A percentile compares a stretch with the other conserved stretches of the same genome.
Conservation (phyloP, 2,329 filamentous ascomycete genomes). For the Fusarium staphyleae region DNA sequence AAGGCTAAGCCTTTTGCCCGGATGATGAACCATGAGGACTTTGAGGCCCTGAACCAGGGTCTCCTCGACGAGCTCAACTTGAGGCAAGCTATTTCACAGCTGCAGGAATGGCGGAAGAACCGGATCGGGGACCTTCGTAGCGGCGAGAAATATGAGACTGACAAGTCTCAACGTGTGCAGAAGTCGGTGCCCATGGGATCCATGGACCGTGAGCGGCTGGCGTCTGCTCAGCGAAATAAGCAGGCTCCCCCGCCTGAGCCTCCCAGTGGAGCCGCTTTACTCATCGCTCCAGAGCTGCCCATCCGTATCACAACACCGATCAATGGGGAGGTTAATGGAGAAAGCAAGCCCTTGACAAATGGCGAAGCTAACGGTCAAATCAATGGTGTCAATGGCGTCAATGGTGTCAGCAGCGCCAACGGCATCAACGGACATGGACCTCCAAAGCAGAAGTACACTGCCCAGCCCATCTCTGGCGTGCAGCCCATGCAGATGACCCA, state of each 20-base stretch:
- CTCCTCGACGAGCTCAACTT: constrained; percentile 91
- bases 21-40: constrained; percentile 95
- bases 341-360: constrained; percentile 62
- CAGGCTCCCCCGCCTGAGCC: constrained; percentile 72
- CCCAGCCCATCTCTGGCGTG: constrained; percentile 66
- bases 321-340: constrained; percentile 53
- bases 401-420: constrained; percentile 50
- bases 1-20: constrained; percentile 95
- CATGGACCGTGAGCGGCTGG: constrained; percentile 82
- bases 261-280: constrained; percentile 74
- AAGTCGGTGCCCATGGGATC: constrained; percentile 75
- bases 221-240: constrained; percentile 72
- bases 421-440: constrained; percentile 47
- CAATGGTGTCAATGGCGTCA: constrained; percentile 54
- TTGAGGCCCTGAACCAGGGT: constrained; percentile 83
- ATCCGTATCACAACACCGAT: constrained; percentile 57
- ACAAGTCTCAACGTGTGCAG: constrained; percentile 80
- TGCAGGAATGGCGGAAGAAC: constrained; percentile 92
- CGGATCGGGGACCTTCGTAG: constrained; percentile 84
- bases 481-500: constrained; percentile 72
- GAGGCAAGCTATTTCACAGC: constrained; percentile 84
- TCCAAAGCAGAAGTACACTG: constrained; percentile 59
- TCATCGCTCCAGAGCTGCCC: constrained; percentile 81
- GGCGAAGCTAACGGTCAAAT: constrained; percentile 56
- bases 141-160: constrained; percentile 91